Evolutionary conservation across 108 stramenopile species (phyloP).

Genomic region (Skeletonema potamos): DNA sequence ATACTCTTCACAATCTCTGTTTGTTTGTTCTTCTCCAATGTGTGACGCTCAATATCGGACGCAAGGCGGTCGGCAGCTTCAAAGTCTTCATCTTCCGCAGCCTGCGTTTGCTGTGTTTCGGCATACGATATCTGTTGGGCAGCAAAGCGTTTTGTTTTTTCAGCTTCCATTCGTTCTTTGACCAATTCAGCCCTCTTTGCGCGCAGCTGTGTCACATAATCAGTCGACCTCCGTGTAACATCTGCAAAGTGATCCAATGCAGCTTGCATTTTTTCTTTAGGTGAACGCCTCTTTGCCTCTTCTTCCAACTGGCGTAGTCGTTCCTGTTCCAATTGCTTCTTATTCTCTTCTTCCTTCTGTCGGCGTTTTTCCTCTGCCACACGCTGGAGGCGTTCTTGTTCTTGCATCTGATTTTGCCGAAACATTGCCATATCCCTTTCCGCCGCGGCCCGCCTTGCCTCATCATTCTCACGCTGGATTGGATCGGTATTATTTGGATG

Average conservation of each 20-base stretch:
- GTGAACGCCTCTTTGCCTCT: conserved; percentile 37
- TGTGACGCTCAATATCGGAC: conserved; percentile 59
- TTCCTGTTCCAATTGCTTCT: conserved; percentile 16
- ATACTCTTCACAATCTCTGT: conserved; percentile 49
- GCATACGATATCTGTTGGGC: conserved; percentile 66
- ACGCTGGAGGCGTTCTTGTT: conserved; percentile 9
- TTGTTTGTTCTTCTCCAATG: conserved; percentile 59
- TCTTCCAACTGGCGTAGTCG: conserved; percentile 15
- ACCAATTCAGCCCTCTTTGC: conserved; percentile 42
- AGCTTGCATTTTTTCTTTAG: conserved; percentile 27
- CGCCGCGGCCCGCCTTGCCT: background rate
- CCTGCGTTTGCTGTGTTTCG: conserved; percentile 63
- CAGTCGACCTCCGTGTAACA: conserved; percentile 17
- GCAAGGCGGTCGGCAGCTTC: conserved; percentile 80
- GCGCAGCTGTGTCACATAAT: conserved; percentile 30
- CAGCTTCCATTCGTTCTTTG: conserved; percentile 54
- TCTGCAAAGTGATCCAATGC: conserved; percentile 24
- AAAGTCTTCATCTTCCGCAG: conserved; percentile 86
- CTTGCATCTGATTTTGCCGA: conserved; percentile 2
- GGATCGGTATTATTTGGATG: background rate
- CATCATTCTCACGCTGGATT: conserved; percentile 5
- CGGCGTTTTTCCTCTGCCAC: background rate
- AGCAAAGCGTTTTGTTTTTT: conserved; percentile 57
- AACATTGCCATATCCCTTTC: conserved; percentile 1
- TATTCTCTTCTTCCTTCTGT: conserved; percentile 14